phyloP scores from a whole-genome alignment of 345 rosid genomes.

The Eucalyptus regnans region DNA sequence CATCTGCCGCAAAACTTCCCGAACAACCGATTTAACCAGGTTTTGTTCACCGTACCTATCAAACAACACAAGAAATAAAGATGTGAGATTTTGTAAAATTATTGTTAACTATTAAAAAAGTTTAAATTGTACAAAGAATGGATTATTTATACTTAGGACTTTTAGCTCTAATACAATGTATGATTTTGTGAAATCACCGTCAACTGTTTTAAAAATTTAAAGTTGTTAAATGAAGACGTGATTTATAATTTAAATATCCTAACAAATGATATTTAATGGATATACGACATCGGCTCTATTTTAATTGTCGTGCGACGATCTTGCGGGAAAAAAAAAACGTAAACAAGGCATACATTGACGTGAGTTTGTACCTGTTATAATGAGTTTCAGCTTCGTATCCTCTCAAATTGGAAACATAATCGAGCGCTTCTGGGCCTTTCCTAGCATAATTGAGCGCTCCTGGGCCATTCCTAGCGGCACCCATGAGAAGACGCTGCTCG shows the following conservation, averaged over 20 bases:
- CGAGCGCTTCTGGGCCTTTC: not conserved
- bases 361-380: no score
- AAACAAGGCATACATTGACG: no score
- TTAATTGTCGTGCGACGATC: no score
- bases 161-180: accelerated
- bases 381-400: accelerated
- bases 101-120: accelerated
- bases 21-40: no score
- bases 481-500: not conserved
- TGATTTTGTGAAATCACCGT: accelerated
- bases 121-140: accelerated
- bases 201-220: accelerated
- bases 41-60: accelerated
- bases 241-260: no score
- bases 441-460: accelerated
- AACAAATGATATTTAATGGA: no score
- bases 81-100: no score
- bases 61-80: no score
- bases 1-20: no score
- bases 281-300: no score
- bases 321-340: accelerated
- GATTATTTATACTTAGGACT: no score
- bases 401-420: accelerated
- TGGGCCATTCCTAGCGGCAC: not conserved
- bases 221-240: accelerated